Evolutionary conservation across 2,329 filamentous ascomycete genomes (phyloP), one percentile per base, ranked within the genome.

Genomic region (Ophiostoma novo-ulmi): DNA sequence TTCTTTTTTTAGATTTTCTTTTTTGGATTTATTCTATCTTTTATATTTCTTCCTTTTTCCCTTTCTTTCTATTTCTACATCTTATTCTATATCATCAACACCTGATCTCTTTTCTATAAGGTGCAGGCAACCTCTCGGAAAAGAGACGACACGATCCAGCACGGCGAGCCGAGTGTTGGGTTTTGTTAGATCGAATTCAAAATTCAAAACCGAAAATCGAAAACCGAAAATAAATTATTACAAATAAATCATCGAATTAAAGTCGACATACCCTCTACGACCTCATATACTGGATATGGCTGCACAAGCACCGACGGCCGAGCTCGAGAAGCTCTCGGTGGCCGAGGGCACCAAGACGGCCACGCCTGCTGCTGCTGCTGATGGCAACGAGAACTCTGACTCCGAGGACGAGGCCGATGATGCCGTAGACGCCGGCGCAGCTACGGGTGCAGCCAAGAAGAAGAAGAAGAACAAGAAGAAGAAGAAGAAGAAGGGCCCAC

Each of bases 401-500:
- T 85, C 82, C n/a, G 84, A 84, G 36, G 84, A 85, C 67, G 85
- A 86, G 11, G 83, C 81, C 3, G 84, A 85, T 26, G 82, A 77
- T 10, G 76, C 78, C 6, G 78, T 78, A 10, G 68, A 69, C 22
- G 79, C 75, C 55, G 65, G 39, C 20, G 66, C 20, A 4, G 80
- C 76, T 35, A 79, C 79, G 6, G 80, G 80, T 73, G 79, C 80
- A 38, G 80, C 77, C 69, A 78, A 77, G 61, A 78, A 78, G 67
- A 74, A 74, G 68, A 74, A 73, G 69, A 75, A 75, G 72, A 93
- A 93, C 82, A 75, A 74, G 68, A 75, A 75, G 68, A 93, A 93
- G 82, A 93, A 93, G 82, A 94, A 94, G 85, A 93, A 92, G 85
- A 92, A 89, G 84, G 85, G 85, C 81, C 63, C 63, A 20, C 84